Base-by-base conservation (phyloP, 306 rosid species). In the Cucumis cinereus region DNA sequence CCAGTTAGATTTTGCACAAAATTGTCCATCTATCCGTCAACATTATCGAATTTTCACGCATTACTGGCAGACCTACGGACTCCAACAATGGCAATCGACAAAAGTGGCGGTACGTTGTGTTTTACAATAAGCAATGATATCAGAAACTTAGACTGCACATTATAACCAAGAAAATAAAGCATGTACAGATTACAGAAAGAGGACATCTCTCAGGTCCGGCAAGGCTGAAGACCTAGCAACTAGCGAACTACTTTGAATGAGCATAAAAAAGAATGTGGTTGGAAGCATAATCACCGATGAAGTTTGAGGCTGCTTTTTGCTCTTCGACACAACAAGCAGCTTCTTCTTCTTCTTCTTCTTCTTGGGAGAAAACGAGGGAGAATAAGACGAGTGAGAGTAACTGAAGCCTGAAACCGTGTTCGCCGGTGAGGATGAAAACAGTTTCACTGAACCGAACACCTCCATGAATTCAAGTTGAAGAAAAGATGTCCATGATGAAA, bases 231-330 rank as follows among this genome's bases (percentile, higher is more conserved):
- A 35, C 47, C 70, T 9, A 62, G 45, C 45, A 13, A 9, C 70
- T 9, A 62, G 45, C 45, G 4, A 9, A 11, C 13, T 30, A 61
- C 69, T 36, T 9, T 26, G 19, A 6, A 19, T 33, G 30, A 66
- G 19, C 17, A 7, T n/a, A 5, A 13, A 41, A 68, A 68, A 4
- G 8, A 43, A 67, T 13, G 13, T 23, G 23, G 52, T 20, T 40
- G 0, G 52, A 66, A 66, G 73, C 73, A 38, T 66, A 66, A 66
- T 66, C 73, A 66, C 52, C 77, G 83, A 63, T 30, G 73, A 63
- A 73, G 73, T 40, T 36, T 40, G 78, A 57, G 70, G 74, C 83
- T 76, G 78, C 53, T 58, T 81, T 58, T 45, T 76, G 53, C 79
- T 62, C 71, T 41, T 75, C 28, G 78, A 76, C 3, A 59, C 45